Evolutionary conservation across 176 grass and related monocot species (phyloP), one percentile per base, ranked within the genome.

Genomic region (Zoysia japonica): DNA sequence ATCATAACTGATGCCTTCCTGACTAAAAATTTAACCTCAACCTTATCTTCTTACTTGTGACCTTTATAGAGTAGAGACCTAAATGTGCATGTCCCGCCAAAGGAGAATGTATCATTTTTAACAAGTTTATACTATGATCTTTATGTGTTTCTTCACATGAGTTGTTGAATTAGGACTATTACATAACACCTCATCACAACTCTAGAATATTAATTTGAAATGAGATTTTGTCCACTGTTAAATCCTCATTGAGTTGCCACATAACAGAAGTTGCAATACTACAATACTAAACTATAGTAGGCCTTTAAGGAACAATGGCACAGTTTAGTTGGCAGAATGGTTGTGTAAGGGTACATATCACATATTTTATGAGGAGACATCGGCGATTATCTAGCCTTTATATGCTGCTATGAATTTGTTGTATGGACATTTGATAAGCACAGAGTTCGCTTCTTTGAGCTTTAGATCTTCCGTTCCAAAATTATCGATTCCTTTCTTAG

Each of bases 81-180:
- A 39, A 17, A 70, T 45, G 47, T 66, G 12, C 20, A 71, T 47
- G 74, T 80, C 53, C 9, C 41, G 50, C 9, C 16, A 53, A 57
- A 13, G 9, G 28, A 28, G 28, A 28, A 28, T 28, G 28, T 28
- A 28, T 28, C 0, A 28, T 28, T 28, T 28, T 28, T 28, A 28
- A 28, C 28, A 28, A 28, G 28, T 28, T 28, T 28, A 28, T 28
- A 28, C 28, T 28, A 28, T 28, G 28, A 56, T 14, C 28, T 4
- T 55, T 46, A 37, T 75, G 35, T 47, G 37, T 44, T 65, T 42
- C 57, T 66, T 67, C 43, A 74, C 38, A 61, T 74, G 52, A 74
- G 67, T 74, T 67, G 41, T 87, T 43, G 15, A 67, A 67, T 17
- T 68, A n/a, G 36, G 61, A 52, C 46, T 73, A 16, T 61, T 78